phyloP scores from a whole-genome alignment of 2,329 filamentous ascomycete genomes.

The Aspergillus sclerotialis region DNA sequence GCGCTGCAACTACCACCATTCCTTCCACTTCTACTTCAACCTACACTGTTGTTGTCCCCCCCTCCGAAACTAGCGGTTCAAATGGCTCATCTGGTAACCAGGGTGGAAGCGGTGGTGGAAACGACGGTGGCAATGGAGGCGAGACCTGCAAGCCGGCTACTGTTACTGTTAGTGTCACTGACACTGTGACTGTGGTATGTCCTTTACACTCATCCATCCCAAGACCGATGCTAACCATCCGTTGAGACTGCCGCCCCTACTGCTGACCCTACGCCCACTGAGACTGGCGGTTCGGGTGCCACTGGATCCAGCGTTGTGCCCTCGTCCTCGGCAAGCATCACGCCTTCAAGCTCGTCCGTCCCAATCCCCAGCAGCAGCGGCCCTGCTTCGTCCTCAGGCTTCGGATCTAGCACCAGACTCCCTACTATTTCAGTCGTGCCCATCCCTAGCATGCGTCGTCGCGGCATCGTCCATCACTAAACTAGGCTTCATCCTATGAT shows the following conservation, averaged over 20 bases:
- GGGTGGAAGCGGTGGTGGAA: not conserved
- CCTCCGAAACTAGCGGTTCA: slow-evolving; percentile 9
- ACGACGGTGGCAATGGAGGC: not conserved
- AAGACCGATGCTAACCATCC: slow-evolving; percentile 1
- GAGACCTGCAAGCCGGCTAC: slow-evolving; percentile 12
- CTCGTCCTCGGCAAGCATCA: no score
- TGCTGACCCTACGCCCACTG: slow-evolving; percentile 5
- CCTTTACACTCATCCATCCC: not conserved
- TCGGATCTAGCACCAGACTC: slow-evolving; percentile 1
- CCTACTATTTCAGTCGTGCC: slow-evolving; percentile 3
- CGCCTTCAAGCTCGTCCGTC: not conserved
- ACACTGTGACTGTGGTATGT: slow-evolving; percentile 31
- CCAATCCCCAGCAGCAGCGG: not conserved
- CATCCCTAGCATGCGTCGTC: slow-evolving; percentile 7
- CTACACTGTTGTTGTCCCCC: slow-evolving; percentile 16
- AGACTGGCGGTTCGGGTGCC: no score
- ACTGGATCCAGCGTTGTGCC: no score
- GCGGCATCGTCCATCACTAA: slow-evolving; percentile 15
- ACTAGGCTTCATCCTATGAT: no score
- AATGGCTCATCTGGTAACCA: slow-evolving; percentile 3
- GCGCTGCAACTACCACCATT: slow-evolving; percentile 20
- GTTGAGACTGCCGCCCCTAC: slow-evolving; percentile 5
- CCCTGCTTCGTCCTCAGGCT: not conserved
- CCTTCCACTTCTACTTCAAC: slow-evolving; percentile 24
- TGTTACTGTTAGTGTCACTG: slow-evolving; percentile 21